Percentiles rank a stretch among this genome's conserved stretches.
phyloP scores from a whole-genome alignment of 2,329 filamentous ascomycete species.

The Talaromyces sp. region DNA sequence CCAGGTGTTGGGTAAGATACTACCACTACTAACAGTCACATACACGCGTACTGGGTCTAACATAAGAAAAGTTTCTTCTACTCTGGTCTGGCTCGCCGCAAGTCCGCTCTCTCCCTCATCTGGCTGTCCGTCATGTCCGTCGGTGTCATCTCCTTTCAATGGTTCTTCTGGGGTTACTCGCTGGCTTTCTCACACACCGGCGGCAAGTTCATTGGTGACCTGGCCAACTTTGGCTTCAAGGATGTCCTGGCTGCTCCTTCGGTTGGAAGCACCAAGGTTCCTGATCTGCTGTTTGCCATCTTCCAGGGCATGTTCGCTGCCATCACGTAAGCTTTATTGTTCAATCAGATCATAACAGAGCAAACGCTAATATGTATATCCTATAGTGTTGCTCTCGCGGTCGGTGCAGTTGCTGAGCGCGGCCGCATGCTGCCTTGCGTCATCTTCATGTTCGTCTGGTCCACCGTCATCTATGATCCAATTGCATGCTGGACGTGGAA shows the following conservation, averaged over 20 bases:
- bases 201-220: slow-evolving; percentile 68
- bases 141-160: slow-evolving; percentile 77
- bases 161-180: slow-evolving; percentile 94
- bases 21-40: not conserved
- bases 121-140: slow-evolving; percentile 79
- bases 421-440: slow-evolving; percentile 83
- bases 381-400: slow-evolving; percentile 68
- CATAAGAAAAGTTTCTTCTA: slow-evolving; percentile 68
- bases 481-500: slow-evolving; percentile 98
- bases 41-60: slow-evolving; percentile 9
- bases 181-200: slow-evolving; percentile 74
- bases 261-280: slow-evolving; percentile 65
- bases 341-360: not conserved
- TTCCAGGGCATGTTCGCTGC: slow-evolving; percentile 59
- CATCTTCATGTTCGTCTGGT: slow-evolving; percentile 90
- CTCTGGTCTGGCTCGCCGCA: slow-evolving; percentile 79
- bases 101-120: slow-evolving; percentile 80
- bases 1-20: slow-evolving; percentile 66
- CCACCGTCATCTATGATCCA: slow-evolving; percentile 82
- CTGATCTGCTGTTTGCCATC: slow-evolving; percentile 77
- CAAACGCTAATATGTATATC: not conserved
- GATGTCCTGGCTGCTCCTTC: slow-evolving; percentile 70
- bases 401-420: slow-evolving; percentile 78
- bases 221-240: slow-evolving; percentile 73
- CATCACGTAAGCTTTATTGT: slow-evolving; percentile 62